A percentile compares a stretch with the other conserved stretches of the same genome.
Conservation (phyloP, 257 asterid genomes). For the Nemophila menziesii region DNA sequence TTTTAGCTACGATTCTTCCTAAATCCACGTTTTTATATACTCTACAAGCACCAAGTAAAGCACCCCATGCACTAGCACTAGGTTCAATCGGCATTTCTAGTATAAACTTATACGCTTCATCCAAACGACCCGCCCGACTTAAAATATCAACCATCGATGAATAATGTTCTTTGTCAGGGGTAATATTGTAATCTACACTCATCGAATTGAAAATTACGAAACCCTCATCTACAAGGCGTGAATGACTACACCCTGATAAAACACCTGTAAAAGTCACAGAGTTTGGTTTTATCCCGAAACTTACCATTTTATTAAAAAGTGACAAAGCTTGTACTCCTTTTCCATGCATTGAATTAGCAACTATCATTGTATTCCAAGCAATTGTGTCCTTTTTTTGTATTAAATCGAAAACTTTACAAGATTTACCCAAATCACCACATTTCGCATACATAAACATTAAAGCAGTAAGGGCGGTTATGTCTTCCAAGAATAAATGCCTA, state of each 20-base stretch:
- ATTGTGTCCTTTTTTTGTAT: constrained; percentile 40
- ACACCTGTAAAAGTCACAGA: constrained; percentile 53
- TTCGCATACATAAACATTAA: constrained; percentile 51
- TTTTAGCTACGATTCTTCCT: constrained; percentile 45
- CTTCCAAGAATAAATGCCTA: constrained; percentile 29
- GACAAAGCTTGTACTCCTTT: constrained; percentile 40
- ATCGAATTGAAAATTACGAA: constrained; percentile 39
- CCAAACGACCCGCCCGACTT: constrained; percentile 59
- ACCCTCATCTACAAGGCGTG: constrained; percentile 47
- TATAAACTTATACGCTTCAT: constrained; percentile 50
- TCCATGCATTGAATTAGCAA: constrained; percentile 64
- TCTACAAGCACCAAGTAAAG: constrained; percentile 64
- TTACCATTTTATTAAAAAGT: constrained; percentile 42
- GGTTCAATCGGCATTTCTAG: constrained; percentile 50
- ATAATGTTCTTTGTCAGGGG: constrained; percentile 56
- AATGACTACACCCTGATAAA: constrained; percentile 64
- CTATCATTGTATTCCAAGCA: constrained; percentile 66
- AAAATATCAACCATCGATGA: constrained; percentile 62
- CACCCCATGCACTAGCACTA: constrained; percentile 65
- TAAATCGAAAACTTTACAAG: constrained; percentile 27
- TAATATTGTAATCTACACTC: constrained; percentile 32
- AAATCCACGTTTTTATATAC: constrained; percentile 42
- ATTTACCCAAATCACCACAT: constrained; percentile 41
- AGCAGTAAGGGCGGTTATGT: constrained; percentile 39
- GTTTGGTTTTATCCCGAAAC: constrained; percentile 40